A percentile compares a stretch with the other conserved stretches of the same genome.
Evolutionary conservation across 441 rosid species (phyloP).

Genomic region (Erysimum pusillum): DNA sequence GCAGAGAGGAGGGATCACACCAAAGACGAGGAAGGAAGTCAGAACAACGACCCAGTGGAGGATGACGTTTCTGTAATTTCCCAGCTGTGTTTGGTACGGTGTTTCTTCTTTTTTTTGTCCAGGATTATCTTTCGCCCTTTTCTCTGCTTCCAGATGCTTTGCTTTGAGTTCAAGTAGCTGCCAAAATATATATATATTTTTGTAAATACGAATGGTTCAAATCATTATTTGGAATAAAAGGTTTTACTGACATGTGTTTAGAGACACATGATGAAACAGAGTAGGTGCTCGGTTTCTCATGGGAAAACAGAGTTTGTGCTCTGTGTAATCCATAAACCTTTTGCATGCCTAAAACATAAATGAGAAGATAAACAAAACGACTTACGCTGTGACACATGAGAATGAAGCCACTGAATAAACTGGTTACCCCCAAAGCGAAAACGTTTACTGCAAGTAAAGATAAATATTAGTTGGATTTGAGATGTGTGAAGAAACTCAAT

Average conservation of each 20-base stretch:
- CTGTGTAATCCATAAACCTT: background rate
- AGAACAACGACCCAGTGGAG: conserved; percentile 28
- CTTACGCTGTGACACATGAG: conserved; percentile 26
- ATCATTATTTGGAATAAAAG: background rate
- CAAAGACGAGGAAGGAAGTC: conserved; percentile 30
- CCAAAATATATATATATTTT: conserved; percentile 19
- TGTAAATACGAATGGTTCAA: background rate
- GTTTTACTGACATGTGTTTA: background rate
- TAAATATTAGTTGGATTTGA: background rate
- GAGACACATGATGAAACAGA: conserved; percentile 7
- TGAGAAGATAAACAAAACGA: background rate
- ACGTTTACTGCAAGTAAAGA: conserved; percentile 31
- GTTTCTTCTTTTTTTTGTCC: no score
- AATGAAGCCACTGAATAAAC: conserved; percentile 35
- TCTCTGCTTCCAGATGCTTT: no score
- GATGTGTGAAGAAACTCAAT: conserved; percentile 8
- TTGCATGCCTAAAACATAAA: background rate
- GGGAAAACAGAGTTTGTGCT: conserved; percentile 22
- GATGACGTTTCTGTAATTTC: background rate
- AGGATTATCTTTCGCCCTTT: no score
- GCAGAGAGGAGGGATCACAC: conserved; percentile 38
- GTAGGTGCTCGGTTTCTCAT: background rate
- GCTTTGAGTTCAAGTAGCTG: conserved; percentile 21
- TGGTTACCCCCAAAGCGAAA: conserved; percentile 29
- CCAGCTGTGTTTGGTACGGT: conserved; percentile 11